Evolutionary conservation across 169 alveolate genomes (phyloP), one percentile per base, ranked within the genome.

Genomic region (Eimeria tenella): DNA sequence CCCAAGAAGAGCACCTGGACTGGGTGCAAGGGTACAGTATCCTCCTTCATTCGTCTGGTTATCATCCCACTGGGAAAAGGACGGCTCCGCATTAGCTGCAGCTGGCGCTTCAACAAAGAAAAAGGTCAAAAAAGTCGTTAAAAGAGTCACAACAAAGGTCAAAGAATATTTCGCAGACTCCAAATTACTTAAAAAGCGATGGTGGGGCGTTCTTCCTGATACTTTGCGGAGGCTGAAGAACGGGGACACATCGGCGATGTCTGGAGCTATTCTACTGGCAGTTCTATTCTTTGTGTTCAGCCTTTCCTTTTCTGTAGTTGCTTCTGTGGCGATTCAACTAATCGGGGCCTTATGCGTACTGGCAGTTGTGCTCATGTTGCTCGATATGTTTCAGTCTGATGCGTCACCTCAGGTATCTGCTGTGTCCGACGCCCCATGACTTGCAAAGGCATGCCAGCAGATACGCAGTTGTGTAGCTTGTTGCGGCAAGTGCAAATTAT

Each of bases 311-410:
- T 50, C 91, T 42, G 79, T 70, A 15, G 79, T 31, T 31, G 79
- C 91, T 15, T 31, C 60, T 10, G 52, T 60, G 65, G 91, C 77
- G 7, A 31, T 42, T 49, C 79, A 83, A n/a, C 79, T 77, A 4
- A 42, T 62, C 60, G 91, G 63, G 5, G 91, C 79, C 55, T 83
- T 62, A 10, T 83, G 79, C 91, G 91, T 83, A 4, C 62, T 83
- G 50, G 77, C 60, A 58, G 91, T 62, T 52, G 91, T 83, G 77
- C 91, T 83, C 49, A 7, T 83, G 91, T 31, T 83, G 77, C 42
- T 83, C 62, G 91, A 83, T 6, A 23, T 62, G 60, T 21, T 83
- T 42, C 91, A 42, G 19, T 70, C 60, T 68, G 89, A n/a, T 23
- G 89, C 89, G 8, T n/a, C 89, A 6, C 84, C 42, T 31, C 42